Evolutionary conservation across 495 filamentous ascomycete genomes (phyloP), one percentile per base, ranked within the genome.

Genomic region (Trichoderma gamsii): DNA sequence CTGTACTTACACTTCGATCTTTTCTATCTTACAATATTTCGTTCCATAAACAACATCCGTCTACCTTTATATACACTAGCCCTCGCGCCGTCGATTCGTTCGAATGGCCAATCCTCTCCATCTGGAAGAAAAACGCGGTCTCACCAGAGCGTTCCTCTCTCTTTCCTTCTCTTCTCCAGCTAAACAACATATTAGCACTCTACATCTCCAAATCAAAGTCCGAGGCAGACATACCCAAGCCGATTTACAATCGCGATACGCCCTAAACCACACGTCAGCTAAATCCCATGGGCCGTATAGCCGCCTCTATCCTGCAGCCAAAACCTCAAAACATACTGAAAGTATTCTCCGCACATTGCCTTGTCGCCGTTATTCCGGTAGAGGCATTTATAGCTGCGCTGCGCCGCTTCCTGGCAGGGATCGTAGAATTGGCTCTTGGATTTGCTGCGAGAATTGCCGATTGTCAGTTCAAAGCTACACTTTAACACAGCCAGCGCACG

Each of bases 391-490:
- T 96, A 85, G 77, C 92, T 97, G 69, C 86, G 83, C 63, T 86
- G 78, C n/a, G 95, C 94, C n/a, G 91, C 93, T 67, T 96, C 92
- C 75, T 97, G 93, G 75, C 94, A 98, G 16, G 94, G 94, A 73
- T 98, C 94, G 73, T 92, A 91, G 78, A 88, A 97, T 76, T 96
- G 86, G 78, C 92, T 95, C 69, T 86, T 81, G 65, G 78, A 80
- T 81, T 98, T 98, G 71, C 93, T 97, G 71, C 68, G 18, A 43
- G 18, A 35, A 64, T 29, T 43, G 29, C 43, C 21, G 7, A 56
- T 56, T 56, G 21, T 16, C 51, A 56, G 21, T 44, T 27, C n/a
- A 29, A 66, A 66, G 66, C 63, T 56, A 52, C 27, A 44, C 11
- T 41, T 35, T 43, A 21, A 65, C 51, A 46, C 3, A 49, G 56